Evolutionary conservation across 129 eudicot genomes (phyloP).

Genomic region (Saposhnikovia divaricata): DNA sequence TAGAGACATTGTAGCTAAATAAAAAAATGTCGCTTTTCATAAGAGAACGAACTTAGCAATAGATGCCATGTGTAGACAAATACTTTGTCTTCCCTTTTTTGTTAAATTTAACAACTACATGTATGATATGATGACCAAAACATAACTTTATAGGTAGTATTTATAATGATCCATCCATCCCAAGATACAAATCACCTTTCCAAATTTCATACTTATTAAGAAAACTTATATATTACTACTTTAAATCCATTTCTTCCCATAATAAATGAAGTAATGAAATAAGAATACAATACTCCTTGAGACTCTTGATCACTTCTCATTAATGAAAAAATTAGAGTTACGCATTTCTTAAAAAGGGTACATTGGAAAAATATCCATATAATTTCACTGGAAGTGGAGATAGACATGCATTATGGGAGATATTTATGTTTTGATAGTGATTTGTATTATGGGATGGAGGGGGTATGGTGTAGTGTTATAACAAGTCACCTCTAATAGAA

Average conservation of each 20-base stretch:
- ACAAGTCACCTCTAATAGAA: not conserved
- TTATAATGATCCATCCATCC: no score
- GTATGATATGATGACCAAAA: no score
- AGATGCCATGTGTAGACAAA: not conserved
- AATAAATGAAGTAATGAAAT: no score
- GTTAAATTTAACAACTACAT: no score
- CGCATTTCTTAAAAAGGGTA: not conserved
- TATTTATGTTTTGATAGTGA: not conserved
- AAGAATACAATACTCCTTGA: not conserved
- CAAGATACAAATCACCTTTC: no score
- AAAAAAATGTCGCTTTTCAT: not conserved
- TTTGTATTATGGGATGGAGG: not conserved
- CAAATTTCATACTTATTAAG: no score
- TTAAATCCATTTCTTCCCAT: no score
- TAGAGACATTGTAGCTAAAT: not conserved
- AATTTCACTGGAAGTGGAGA: no score
- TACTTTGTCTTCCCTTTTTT: not conserved
- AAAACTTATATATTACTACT: no score
- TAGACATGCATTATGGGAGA: no score
- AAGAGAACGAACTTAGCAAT: not conserved
- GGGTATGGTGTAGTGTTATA: not conserved
- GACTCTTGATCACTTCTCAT: not conserved
- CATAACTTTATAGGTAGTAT: no score
- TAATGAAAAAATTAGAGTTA: no score
- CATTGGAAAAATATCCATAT: not conserved